A percentile compares a stretch with the other conserved stretches of the same genome.
Conservation (phyloP, 495 filamentous ascomycete species). For the Lasiosphaeriaceae sp. region DNA sequence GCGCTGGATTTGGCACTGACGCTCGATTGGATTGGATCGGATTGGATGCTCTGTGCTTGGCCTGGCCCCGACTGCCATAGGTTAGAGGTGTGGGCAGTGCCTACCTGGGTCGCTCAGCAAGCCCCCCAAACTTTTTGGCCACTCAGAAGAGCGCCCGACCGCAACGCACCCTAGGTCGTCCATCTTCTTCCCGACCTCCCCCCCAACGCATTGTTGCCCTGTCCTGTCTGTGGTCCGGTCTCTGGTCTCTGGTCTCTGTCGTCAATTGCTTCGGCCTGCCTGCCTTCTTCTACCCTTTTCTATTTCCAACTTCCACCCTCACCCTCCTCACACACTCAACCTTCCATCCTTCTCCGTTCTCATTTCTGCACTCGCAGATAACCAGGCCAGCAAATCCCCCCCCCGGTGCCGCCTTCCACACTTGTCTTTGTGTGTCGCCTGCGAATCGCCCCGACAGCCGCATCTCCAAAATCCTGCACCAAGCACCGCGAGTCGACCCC, state of each 20-base stretch:
- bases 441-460: neutral
- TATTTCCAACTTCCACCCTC: conserved; percentile 17
- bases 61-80: no score
- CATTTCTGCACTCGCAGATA: conserved; percentile 14
- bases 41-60: no score
- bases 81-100: neutral
- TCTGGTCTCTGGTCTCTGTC: conserved; percentile 24
- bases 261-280: conserved; percentile 30
- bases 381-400: neutral
- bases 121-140: conserved; percentile 19
- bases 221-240: conserved; percentile 15
- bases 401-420: conserved; percentile 1
- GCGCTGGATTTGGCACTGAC: no score
- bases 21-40: no score
- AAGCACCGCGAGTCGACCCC: neutral
- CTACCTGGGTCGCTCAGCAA: conserved; percentile 17
- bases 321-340: neutral
- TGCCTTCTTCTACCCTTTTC: conserved; percentile 30
- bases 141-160: conserved; percentile 23
- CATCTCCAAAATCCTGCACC: conserved; percentile 4
- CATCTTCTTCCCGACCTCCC: conserved; percentile 40
- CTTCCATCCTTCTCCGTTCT: conserved; percentile 17
- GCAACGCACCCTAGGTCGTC: conserved; percentile 40
- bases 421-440: neutral
- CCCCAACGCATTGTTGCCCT: conserved; percentile 38